Conservation (phyloP, 805 yeast species). For the Maudiozyma saulgeensis region DNA sequence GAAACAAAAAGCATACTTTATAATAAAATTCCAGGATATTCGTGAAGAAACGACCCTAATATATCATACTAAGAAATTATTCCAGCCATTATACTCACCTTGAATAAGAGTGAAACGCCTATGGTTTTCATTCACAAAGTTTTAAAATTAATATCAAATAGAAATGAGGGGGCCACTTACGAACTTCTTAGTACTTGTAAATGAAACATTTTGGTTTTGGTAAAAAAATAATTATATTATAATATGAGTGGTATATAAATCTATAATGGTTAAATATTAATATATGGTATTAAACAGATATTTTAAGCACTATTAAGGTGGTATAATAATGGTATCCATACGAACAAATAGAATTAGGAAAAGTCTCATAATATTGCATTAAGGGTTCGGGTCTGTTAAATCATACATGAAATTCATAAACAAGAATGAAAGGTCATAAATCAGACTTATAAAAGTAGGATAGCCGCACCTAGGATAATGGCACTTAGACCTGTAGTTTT, state of each 20-base stretch:
- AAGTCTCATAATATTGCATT: background rate
- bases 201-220: background rate
- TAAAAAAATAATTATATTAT: background rate
- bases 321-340: background rate
- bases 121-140: too few relatives aligned
- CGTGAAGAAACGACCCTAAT: too few relatives aligned
- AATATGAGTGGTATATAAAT: background rate
- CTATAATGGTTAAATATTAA: background rate
- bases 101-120: too few relatives aligned
- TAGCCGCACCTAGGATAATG: constrained; percentile 8
- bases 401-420: background rate
- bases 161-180: too few relatives aligned
- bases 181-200: too few relatives aligned
- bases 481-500: constrained; percentile 6
- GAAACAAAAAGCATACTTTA: too few relatives aligned
- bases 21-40: too few relatives aligned
- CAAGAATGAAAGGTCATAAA: background rate
- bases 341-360: background rate
- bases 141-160: too few relatives aligned
- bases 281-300: background rate
- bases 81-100: too few relatives aligned
- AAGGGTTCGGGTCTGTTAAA: background rate
- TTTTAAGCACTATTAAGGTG: background rate
- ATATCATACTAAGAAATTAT: too few relatives aligned
- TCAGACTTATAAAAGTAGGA: constrained; percentile 3